Conservation (phyloP, 164 flowering plant genomes). For the Platanus orientalis region DNA sequence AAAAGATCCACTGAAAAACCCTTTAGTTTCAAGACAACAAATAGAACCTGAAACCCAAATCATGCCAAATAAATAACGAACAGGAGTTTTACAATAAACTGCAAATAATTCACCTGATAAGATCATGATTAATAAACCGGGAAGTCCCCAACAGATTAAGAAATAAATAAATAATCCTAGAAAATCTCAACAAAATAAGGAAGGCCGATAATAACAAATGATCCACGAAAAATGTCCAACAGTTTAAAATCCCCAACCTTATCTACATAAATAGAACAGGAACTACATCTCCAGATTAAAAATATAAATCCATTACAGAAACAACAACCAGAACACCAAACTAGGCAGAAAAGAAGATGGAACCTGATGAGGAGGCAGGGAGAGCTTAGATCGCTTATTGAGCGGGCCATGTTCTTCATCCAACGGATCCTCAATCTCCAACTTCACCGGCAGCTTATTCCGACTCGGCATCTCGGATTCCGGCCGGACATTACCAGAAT, state of each 20-base stretch:
- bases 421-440: constrained; percentile 53
- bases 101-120: too few relatives aligned
- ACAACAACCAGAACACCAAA: background rate
- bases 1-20: background rate
- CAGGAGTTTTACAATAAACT: too few relatives aligned
- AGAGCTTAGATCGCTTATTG: constrained; percentile 45
- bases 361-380: constrained; percentile 37
- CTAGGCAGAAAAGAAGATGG: background rate
- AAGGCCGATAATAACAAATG: too few relatives aligned
- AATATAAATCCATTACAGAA: background rate
- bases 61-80: background rate
- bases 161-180: too few relatives aligned
- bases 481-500: constrained; percentile 31
- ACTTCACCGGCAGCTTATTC: constrained; percentile 42
- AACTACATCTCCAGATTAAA: too few relatives aligned
- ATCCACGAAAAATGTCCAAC: too few relatives aligned
- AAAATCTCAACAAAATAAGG: too few relatives aligned
- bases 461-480: constrained; percentile 32
- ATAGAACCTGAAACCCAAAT: background rate
- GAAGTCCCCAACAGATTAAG: too few relatives aligned
- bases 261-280: too few relatives aligned
- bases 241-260: too few relatives aligned
- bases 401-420: constrained; percentile 52
- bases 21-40: background rate
- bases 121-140: too few relatives aligned